Percentiles rank a stretch among this genome's conserved stretches.
Conservation (phyloP, 352 stramenopile species). For the Nothophytophthora sp. region DNA sequence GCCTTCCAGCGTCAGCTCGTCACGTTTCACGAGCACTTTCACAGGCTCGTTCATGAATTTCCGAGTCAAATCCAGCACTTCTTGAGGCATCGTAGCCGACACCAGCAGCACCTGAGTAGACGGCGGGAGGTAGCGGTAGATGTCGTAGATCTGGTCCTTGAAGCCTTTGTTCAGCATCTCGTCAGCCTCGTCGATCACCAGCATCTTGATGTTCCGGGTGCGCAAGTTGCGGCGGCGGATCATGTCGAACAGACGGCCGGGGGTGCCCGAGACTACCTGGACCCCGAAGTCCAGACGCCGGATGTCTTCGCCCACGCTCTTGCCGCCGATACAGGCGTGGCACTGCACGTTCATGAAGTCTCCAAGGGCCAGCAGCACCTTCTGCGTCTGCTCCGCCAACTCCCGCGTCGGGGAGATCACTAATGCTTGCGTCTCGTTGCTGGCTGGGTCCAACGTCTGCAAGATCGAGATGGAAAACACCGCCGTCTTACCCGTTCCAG, state of each 20-base stretch:
- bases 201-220: constrained; percentile 96
- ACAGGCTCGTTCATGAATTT: constrained; percentile 99
- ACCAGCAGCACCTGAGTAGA: constrained; percentile 98
- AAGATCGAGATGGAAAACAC: constrained; percentile 99
- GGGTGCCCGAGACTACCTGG: constrained; percentile 98
- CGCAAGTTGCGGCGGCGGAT: constrained; percentile 97
- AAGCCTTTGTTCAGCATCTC: constrained; percentile 99
- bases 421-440: constrained; percentile 97
- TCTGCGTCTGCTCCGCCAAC: constrained; percentile 99
- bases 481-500: constrained; percentile 99
- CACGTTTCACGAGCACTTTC: constrained; percentile 99
- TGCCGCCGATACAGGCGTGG: constrained; percentile 98
- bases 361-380: constrained; percentile 95
- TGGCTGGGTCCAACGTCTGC: constrained; percentile 95
- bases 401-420: constrained; percentile 99
- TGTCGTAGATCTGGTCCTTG: constrained; percentile 99
- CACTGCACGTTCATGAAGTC: constrained; percentile 98
- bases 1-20: constrained; percentile 99
- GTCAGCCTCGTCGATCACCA: constrained; percentile 99
- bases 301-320: constrained; percentile 98
- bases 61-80: constrained; percentile 98
- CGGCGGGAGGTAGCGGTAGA: constrained; percentile 99
- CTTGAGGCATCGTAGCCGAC: constrained; percentile 99
- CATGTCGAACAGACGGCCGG: constrained; percentile 99
- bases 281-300: constrained; percentile 97